These are phyloP conservation scores for Quercus gilva DNA, from an alignment of 306 rosid genomes.

Conservation along the genomic window DNA sequence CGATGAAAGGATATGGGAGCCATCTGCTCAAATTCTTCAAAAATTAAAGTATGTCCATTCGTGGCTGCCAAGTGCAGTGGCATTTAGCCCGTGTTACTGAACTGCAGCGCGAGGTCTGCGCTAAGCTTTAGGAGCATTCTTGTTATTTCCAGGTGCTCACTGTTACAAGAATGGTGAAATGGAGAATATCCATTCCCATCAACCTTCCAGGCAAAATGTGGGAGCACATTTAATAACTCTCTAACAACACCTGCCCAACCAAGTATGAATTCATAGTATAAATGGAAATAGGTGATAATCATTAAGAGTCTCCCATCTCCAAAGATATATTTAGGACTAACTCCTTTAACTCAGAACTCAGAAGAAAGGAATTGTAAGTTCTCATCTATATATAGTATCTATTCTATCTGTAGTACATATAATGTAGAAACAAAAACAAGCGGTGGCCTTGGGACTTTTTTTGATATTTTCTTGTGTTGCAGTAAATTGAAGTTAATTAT, in stretches of 20 bases:
- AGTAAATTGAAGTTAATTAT: too few species aligned
- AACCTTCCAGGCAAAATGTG: conserved; percentile 31
- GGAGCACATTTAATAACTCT: conserved; percentile 45
- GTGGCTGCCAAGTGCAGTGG: conserved; percentile 65
- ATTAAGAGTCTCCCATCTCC: too few species aligned
- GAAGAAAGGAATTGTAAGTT: too few species aligned
- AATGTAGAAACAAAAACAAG: too few species aligned
- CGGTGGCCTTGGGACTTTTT: too few species aligned
- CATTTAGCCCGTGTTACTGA: conserved; percentile 58
- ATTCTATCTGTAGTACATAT: too few species aligned
- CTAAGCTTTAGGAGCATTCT: conserved; percentile 48
- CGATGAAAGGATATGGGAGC: conserved; percentile 44
- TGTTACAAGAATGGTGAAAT: conserved; percentile 38
- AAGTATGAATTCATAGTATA: background rate
- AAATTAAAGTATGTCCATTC: conserved; percentile 47
- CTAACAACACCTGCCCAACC: conserved; percentile 51
- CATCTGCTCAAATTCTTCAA: conserved; percentile 35
- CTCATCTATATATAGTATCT: too few species aligned
- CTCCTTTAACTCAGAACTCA: too few species aligned
- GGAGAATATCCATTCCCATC: conserved; percentile 57
- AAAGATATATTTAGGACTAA: too few species aligned
- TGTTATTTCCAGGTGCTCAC: conserved; percentile 45
- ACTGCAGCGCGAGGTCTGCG: conserved; percentile 34
- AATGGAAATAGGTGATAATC: too few species aligned
- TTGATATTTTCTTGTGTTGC: too few species aligned